Evolutionary conservation across 306 rosid genomes (phyloP), one percentile per base, ranked within the genome.

Genomic region (Begonia masoniana): DNA sequence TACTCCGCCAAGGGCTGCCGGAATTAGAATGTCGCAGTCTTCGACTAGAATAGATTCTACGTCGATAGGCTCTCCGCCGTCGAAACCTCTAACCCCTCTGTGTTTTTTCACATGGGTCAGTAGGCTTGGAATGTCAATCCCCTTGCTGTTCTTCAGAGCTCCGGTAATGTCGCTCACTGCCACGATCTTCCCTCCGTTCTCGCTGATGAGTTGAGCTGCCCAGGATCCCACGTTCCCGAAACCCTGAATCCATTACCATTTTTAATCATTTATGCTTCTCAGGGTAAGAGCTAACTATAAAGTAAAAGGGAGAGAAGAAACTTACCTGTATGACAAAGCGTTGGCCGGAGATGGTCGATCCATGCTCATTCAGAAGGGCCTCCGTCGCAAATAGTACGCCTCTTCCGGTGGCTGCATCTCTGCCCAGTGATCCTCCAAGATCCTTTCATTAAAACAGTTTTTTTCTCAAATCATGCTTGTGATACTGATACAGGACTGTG

Each of bases 1-100:
- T 74, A 85, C 97, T 53, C 97, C 97, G 43, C 97, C 97, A 17
- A 91, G 96, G 63, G 97, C 97, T 54, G 97, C 97, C 13, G 97
- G 94, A 43, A 84, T 66, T 60, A 88, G 84, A 66, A 88, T 80
- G 69, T 82, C 97, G 41, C 87, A 85, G 14, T 84, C 95, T 68
- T 88, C 79, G 62, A 76, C 75, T 69, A 88, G 76, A 42, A 82
- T 74, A 23, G 95, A 76, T 1, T 56, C 57, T 26, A 87, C 70
- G 4, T 82, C 84, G 47, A 78, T 78, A 41, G 76, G 21, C 69
- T 88, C 84, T 4, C 70, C 93, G 11, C 87, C 97, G 13, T 75
- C 55, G 69, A 80, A 88, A 43, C 94, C 96, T 61, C 76, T 78
- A 13, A 91, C 78, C 10, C 94, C 96, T 8, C 56, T 43, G 19